Base-by-base conservation (phyloP, 1,139 yeast genomes). In the Kurtzmaniella quercitrusa region DNA sequence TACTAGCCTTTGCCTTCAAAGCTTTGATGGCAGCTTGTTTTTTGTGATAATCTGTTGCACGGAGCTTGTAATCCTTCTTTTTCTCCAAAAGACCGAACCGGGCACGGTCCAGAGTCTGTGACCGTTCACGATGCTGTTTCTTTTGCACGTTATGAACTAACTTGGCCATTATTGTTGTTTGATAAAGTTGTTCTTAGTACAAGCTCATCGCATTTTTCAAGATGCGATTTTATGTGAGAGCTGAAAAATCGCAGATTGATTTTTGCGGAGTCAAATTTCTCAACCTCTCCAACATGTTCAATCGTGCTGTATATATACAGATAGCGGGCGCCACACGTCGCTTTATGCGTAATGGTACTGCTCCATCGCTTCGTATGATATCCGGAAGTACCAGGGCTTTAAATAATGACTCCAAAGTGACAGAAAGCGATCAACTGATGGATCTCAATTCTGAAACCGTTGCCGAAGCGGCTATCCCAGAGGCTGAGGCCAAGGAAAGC, bases 71-170 rank as follows among this genome's bases (percentile, higher is more conserved):
- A 64, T 93, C 98, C 65, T 91, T 91, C 73, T 93, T 94, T 76
- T 93, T 93, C 64, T 93, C 98, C 42, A 93, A 74, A 32, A 89
- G 78, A 33, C 98, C 98, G 64, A 75, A 82, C 57, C 76, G 78
- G 54, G 80, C 73, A 47, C 98, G 75, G 40, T 80, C 82, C 39
- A 70, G 71, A 2, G 89, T 84, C 64, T 93, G 98, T 8, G 96
- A 79, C 57, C 98, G 80, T 68, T 93, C 98, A 50, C 89, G 73
- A 57, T 93, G 98, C 71, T 93, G 98, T 57, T 88, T 93, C 70
- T 93, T 93, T 65, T 93, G 97, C 26, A 91, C 82, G 60, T 87
- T 86, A 63, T 89, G 97, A 16, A 85, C 93, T 38, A 86, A 66
- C 49, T 83, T 84, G 34, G 86, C 87, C 95, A 88, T 88, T 22